Evolutionary conservation across 2,329 filamentous ascomycete species (phyloP), one percentile per base, ranked within the genome.

Genomic region (Penicillium sp.): DNA sequence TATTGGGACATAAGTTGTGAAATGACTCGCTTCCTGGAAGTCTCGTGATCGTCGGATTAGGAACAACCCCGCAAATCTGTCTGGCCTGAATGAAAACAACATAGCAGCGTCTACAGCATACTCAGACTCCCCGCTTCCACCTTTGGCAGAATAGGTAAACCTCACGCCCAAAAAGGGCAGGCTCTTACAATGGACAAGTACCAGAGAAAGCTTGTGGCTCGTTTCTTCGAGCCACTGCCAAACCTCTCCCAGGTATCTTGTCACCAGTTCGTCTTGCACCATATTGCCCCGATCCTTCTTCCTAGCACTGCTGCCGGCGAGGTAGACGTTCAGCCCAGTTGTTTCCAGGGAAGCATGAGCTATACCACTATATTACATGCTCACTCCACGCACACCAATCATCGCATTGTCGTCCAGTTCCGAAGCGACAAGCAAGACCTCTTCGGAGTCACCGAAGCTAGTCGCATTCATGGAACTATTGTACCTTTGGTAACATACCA

Each of bases 291-390:
- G n/a, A 44, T 44, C 31, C 25, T 54, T 44, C 15, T 46, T 45
- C 49, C 45, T 23, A 52, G 47, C 25, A 28, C 45, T 29, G 27
- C 45, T 29, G 49, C 52, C 40, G 40, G 48, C 40, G 52, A 49
- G 40, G 35, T 46, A 52, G 48, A 51, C 25, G 33, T 54, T 28
- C 42, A 49, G 44, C 41, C 49, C n/a, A 54, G 49, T 13, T 46
- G 38, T 42, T 49, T 52, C 32, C 43, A 54, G 44, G 44, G 46
- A 38, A 55, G 49, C 38, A 52, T 55, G 46, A 55, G 53, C 46
- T 55, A 55, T 42, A 55, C 49, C n/a, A 31, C 45, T 41, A 52
- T 52, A 43, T 46, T 55, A 48, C 18, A 53, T 44, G 38, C 42
- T 47, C 29, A 50, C 44, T 53, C 29, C 35, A 4, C 15, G 15